Base-by-base conservation (phyloP, 1,284 basidiomycete genomes). In the Ustilago sp. region DNA sequence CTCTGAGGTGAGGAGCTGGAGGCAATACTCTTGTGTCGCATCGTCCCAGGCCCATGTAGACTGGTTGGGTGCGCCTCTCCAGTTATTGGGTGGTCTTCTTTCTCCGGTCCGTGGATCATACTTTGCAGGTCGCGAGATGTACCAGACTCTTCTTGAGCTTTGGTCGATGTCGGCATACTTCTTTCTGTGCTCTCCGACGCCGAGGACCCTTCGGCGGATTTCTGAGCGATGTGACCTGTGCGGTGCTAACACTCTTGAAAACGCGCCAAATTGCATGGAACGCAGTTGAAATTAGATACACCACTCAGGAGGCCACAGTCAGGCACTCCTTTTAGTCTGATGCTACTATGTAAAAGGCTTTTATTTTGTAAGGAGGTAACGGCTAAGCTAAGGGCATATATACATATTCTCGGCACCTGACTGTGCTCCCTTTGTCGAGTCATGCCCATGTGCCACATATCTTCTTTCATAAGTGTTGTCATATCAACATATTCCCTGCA, bases 41-140 rank as follows among this genome's bases (percentile, higher is more conserved):
- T 90, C 89, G 83, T 92, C 91, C 81, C 90, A 92, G 31, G 91
- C 89, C 93, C 93, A 94, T 2, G 90, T 91, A 1, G 90, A 89
- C n/a, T 91, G 92, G 86, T 91, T 90, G 77, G 93, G 92, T n/a
- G 89, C 86, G 0, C 89, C 89, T 74, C 88, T 88, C 92, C 92
- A 93, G 83, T 93, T 93, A 81, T 91, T 91, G 0, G 92, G 92
- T 13, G 79, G 79, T 13, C 52, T 35, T 8, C 77, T 68, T 15
- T 79, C 72, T 43, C 83, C 83, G 5, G 89, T 86, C 35, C 87
- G 28, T 3, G 56, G 83, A 71, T 89, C 89, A 77, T 88, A 89
- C 74, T 88, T 89, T 31, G 91, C 90, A 32, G 90, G 89, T 19
- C 91, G 89, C 91, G 92, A 93, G 77, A 92, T 89, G 86, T 92